Evolutionary conservation across 208 protist species (phyloP), one percentile per base, ranked within the genome.

Genomic region (Leishmania amazonensis): DNA sequence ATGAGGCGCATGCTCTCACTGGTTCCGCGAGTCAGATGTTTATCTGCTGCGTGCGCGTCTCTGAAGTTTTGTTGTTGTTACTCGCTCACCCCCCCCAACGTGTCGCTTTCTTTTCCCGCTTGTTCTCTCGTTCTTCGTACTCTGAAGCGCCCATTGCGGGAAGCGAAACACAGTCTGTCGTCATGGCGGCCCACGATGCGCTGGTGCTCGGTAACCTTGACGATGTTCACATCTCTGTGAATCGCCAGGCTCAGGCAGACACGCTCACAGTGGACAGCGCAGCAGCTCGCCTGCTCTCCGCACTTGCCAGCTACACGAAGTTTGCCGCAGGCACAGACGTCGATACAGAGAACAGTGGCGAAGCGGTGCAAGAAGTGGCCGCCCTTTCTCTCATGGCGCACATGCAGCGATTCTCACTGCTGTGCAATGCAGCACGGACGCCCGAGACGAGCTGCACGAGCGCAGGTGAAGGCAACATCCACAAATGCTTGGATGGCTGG

Each of bases 351-450:
- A 15, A 31, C 2, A 42, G 21, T 62, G 24, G 13, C 4, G 17
- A 76, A 4, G 31, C 13, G 17, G 6, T 31, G 9, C 6, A 76
- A 45, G 73, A 76, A n/a, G 35, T 15, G 51, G 31, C 73, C 4
- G 51, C 73, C 24, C 2, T 76, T 0, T 62, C 73, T 24, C n/a
- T 76, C 47, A 62, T 76, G 51, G 51, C 21, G 51, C 73, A 76
- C 53, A 76, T 76, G 73, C 51, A 76, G 45, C 73, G 53, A 45
- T 35, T 76, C 31, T 76, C 73, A 17, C 51, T 76, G n/a, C 24
- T 47, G 73, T 62, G n/a, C 31, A 45, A 42, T 40, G 73, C 73
- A 6, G 49, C 53, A 40, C 4, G 19, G 1, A 58, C 73, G 51
- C 13, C 73, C 19, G 73, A 15, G 47, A 45, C 17, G 4, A 35